Evolutionary conservation across 179 eudicot species (phyloP).

Genomic region (Amaranthus tricolor): DNA sequence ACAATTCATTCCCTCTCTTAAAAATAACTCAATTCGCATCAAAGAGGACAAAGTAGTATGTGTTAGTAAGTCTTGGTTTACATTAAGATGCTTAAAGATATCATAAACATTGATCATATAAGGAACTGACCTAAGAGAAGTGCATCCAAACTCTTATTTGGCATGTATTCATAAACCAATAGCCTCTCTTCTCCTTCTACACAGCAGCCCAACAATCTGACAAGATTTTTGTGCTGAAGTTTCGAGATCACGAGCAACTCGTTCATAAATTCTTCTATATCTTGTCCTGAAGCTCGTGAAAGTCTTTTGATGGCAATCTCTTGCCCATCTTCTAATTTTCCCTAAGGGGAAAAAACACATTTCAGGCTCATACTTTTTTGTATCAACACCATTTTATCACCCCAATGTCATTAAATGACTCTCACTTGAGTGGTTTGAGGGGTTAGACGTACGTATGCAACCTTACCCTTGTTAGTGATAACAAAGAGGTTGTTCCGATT

Average conservation of each 20-base stretch:
- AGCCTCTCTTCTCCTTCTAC: conserved; percentile 48
- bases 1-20: too few relatives aligned
- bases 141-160: conserved; percentile 46
- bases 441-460: too few relatives aligned
- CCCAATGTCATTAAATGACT: background rate
- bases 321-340: conserved; percentile 35
- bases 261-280: conserved; percentile 53
- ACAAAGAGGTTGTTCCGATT: too few relatives aligned
- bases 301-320: conserved; percentile 55
- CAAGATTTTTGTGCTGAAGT: conserved; percentile 56
- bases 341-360: conserved; percentile 29
- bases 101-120: background rate
- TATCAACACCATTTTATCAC: too few relatives aligned
- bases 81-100: background rate
- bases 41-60: background rate
- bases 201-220: conserved; percentile 47
- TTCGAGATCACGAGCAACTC: conserved; percentile 44
- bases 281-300: conserved; percentile 49
- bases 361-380: background rate
- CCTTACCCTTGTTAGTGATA: too few relatives aligned
- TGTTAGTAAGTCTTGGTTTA: too few relatives aligned
- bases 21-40: background rate
- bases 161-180: conserved; percentile 47
- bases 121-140: conserved; percentile 38
- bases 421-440: too few relatives aligned